Evolutionary conservation across 2,329 filamentous ascomycete species (phyloP), one percentile per base, ranked within the genome.

Genomic region (Hirsutella minnesotensis): DNA sequence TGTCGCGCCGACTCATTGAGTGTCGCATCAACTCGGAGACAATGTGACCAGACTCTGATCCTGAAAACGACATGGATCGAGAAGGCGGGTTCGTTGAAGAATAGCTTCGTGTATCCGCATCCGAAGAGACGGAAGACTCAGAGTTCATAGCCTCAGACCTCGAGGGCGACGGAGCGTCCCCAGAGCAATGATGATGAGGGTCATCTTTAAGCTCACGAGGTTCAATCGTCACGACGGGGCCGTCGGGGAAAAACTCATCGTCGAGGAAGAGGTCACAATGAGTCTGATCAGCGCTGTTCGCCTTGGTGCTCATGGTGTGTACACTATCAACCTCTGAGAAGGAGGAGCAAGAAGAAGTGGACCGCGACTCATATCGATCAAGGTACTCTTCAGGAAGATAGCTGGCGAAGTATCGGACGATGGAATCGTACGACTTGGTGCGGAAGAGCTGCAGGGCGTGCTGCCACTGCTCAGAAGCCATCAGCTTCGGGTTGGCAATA

Each of bases 401-500:
- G 39, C 72, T 77, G 18, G 72, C 64, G 56, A 77, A 79, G 54
- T 74, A 77, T 48, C 73, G 66, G 47, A 79, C 71, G 46, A 79
- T 70, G 16, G 74, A 77, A 56, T 79, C 75, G 44, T 77, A 69
- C 3, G 73, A 77, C 51, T 65, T 70, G 9, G 73, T 74, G 13
- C 75, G 70, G 53, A 79, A 78, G 43, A 78, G 69, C 53, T 78
- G 74, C 22, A 77, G 54, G 21, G 75, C 75, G 49, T 70, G 61
- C 49, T 73, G 67, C 75, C 75, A 79, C 60, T 77, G 74, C 16
- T 73, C 64, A 39, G 71, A 74, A 44, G 72, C 73, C 59, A 79
- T 73, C 49, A 79, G 63, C 43, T 65, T 65, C 15, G 75, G 74
- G 59, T 77, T 77, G 53, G 69, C 73, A 49, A 78, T 73, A 55